phyloP scores from a whole-genome alignment of 2,329 filamentous ascomycete species.

The Aspergillus sp. region DNA sequence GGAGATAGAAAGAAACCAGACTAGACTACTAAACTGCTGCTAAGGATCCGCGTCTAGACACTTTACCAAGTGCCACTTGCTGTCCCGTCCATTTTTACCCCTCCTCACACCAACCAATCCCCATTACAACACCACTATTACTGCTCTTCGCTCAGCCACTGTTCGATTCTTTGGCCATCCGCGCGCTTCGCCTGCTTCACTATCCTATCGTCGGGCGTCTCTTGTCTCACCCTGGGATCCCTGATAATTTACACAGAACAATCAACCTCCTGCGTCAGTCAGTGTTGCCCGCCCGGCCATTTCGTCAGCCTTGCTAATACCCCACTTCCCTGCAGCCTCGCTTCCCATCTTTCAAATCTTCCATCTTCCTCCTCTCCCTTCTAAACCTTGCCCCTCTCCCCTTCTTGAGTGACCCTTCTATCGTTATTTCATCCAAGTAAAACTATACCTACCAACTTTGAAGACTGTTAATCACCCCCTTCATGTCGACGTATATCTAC shows the following conservation, averaged over 20 bases:
- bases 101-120: constrained; percentile 8
- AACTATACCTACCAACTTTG: background rate
- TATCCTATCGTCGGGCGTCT: background rate
- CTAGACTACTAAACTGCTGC: too few species aligned
- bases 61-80: too few species aligned
- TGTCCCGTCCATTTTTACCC: constrained; percentile 1
- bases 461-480: constrained; percentile 10
- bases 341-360: constrained; percentile 8
- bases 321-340: constrained; percentile 15
- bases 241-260: background rate
- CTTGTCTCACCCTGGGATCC: constrained; percentile 1
- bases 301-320: constrained; percentile 15
- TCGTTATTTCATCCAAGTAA: background rate
- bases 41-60: too few species aligned
- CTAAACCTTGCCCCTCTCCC: background rate
- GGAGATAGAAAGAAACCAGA: too few species aligned
- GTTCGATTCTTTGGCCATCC: background rate
- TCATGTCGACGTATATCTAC: constrained; percentile 39
- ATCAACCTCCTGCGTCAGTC: background rate
- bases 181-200: background rate
- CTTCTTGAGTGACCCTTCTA: constrained; percentile 1
- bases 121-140: background rate
- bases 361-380: background rate
- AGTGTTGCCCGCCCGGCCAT: background rate
- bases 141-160: constrained; percentile 7